Evolutionary conservation across 371 early-diverging fungal genomes (phyloP), one percentile per base, ranked within the genome.

Genomic region (Apophysomyces variabilis): DNA sequence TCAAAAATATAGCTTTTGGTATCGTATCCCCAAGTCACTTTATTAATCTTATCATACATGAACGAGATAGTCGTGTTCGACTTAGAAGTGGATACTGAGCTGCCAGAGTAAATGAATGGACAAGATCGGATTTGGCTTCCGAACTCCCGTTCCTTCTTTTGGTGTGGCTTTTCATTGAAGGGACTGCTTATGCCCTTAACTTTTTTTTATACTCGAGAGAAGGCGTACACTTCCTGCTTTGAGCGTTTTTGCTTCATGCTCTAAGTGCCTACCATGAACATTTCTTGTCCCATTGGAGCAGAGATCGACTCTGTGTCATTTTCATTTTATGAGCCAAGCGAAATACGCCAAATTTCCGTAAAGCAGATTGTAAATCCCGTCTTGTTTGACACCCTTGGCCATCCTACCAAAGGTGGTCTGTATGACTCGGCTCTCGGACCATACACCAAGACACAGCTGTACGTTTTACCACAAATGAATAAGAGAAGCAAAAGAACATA

Each of bases 381-480:
- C n/a, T 76, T 95, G 37, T 93, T 99, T 72, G 99, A 99, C 85
- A 86, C 87, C 21, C 83, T 97, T 46, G 93, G 92, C 54, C 94
- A 97, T 66, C 99, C 99, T 9, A 93, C 91, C 1, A 84, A 83
- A 61, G 94, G 96, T 60, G 99, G 99, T 67, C 86, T 99, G 26
- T 98, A 99, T 72, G 99, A 99, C 84, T 87, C 92, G 47, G 90
- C 95, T 13, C 90, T 99, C 67, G 99, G 99, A 38, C 99, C 99
- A 32, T 86, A 87, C 72, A 86, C 90, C 71, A 88, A 87, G 71
- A 78, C 85, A 60, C 85, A 86, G 72, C 84, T 89, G 90, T 95
- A 88, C 75, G 87, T 58, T 37, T 21, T 21, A 11, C 0, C 21
- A 8, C 54, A 8, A 18, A 21, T 7, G 21, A 50, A 26, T 26